Evolutionary conservation across 1,284 basidiomycete genomes (phyloP).

Genomic region (Pyrrhoderma lamaoense): DNA sequence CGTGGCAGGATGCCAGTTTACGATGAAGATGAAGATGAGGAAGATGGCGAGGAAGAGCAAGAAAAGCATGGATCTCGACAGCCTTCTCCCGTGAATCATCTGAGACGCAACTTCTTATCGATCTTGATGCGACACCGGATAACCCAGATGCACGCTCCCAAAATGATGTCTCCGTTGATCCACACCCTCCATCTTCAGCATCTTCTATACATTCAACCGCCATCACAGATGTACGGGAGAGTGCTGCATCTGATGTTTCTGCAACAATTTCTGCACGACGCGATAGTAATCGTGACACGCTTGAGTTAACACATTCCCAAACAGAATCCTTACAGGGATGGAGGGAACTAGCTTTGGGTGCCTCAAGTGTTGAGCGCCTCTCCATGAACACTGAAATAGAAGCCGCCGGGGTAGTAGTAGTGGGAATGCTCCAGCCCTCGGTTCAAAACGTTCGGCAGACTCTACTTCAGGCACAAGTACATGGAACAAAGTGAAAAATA

Average conservation of each 20-base stretch:
- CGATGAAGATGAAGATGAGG: slow-evolving; percentile 34
- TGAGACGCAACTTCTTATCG: slow-evolving; percentile 48
- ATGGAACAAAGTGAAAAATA: slow-evolving; percentile 63
- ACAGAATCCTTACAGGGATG: slow-evolving; percentile 15
- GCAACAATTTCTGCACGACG: slow-evolving; percentile 1
- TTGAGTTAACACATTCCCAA: slow-evolving; percentile 11
- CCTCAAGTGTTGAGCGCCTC: too few species aligned
- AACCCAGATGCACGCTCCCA: too few species aligned
- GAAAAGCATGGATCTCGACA: slow-evolving; percentile 28
- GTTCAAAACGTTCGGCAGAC: slow-evolving; percentile 50
- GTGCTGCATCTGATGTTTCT: slow-evolving; percentile 9
- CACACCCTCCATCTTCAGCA: slow-evolving; percentile 31
- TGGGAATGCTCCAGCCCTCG: slow-evolving; percentile 18
- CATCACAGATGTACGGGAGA: slow-evolving; percentile 30
- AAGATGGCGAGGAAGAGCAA: slow-evolving; percentile 27
- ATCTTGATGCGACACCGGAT: slow-evolving; percentile 48
- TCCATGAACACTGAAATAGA: too few species aligned
- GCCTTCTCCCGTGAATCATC: slow-evolving; percentile 44
- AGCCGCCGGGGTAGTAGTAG: background rate
- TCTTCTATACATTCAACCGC: slow-evolving; percentile 36
- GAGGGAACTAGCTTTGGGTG: background rate
- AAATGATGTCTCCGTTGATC: too few species aligned
- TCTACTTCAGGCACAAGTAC: slow-evolving; percentile 31
- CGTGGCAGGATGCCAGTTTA: slow-evolving; percentile 46
- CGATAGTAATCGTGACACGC: background rate